phyloP scores from a whole-genome alignment of 139 green algal species.

The Tetraselmis striata region DNA sequence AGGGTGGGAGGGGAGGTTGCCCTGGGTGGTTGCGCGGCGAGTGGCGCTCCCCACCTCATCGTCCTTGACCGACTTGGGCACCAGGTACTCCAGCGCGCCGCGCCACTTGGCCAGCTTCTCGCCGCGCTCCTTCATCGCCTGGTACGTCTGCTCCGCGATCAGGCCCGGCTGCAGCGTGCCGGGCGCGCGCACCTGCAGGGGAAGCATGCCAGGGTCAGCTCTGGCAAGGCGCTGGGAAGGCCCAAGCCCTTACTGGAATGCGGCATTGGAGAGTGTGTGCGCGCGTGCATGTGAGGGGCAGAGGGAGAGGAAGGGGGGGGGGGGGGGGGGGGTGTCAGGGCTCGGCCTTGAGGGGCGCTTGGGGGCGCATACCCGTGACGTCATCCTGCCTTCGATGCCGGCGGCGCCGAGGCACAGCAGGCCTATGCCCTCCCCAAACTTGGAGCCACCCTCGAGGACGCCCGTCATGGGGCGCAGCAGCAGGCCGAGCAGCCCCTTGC shows the following conservation, averaged over 20 bases:
- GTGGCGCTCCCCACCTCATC: no score
- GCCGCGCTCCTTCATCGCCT: not conserved
- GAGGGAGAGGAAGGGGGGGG: no score
- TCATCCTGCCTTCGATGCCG: constrained; percentile 52
- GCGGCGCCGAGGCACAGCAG: constrained; percentile 68
- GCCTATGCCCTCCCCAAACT: constrained; percentile 50
- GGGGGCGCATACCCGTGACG: not conserved
- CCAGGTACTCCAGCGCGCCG: not conserved
- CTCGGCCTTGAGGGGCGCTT: no score
- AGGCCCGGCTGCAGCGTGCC: not conserved
- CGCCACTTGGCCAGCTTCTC: not conserved
- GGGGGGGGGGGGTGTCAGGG: no score
- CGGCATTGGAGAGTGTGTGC: no score
- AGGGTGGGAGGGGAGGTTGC: no score
- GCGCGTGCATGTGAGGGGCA: no score
- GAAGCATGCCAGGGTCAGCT: no score
- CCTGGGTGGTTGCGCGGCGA: no score
- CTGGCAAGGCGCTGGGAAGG: no score
- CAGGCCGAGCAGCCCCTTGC: constrained; percentile 59
- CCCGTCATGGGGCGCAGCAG: constrained; percentile 49
- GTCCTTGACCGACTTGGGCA: not conserved
- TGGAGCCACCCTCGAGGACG: constrained; percentile 46
- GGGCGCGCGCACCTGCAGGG: not conserved
- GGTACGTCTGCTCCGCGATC: not conserved
- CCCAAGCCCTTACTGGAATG: no score